Base-by-base conservation (phyloP, 2,329 filamentous ascomycete species). In the Boeremia lycopersici region DNA sequence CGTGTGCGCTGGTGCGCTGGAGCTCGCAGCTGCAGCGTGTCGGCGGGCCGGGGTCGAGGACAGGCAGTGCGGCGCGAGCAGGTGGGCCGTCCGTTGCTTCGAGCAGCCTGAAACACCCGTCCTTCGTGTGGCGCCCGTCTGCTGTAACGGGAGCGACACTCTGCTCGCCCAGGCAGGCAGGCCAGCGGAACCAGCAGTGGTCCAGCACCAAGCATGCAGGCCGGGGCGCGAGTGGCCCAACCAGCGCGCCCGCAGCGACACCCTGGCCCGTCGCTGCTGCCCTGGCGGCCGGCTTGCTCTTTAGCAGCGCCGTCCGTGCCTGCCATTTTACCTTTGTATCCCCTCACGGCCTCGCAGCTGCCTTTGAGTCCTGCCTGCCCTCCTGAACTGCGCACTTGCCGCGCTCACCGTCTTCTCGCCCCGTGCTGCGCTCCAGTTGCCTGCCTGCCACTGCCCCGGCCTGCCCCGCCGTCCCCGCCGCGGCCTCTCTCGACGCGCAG, bases 401-500 rank as follows among this genome's bases (percentile, higher is more conserved):
- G 36, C 49, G 50, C 46, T 48, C 41, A 47, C 9, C 7, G 25
- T 6, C 25, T 50, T 40, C 26, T 39, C 33, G 40, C 33, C 15
- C 33, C 17, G 13, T 23, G 19, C 19, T 23, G 33, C 33, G 6
- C n/a, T 34, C 29, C 29, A 30, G 29, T 12, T 30, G 29, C n/a
- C 19, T 23, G 33, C 33, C n/a, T 15, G 10, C 5, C 31, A 34
- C 31, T 30, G 38, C 31, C 31, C 25, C 31, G 30, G 46, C 46
- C 46, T 48, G 30, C 63, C 53, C 63, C 61, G 47, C 53, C 56
- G 19, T 23, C 61, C 61, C 63, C 50, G 62, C 69, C 69, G 63
- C 53, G 48, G 59, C 64, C 62, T 67, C 64, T 65, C 63, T 68
- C 68, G 66, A 73, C 72, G 63, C 60, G 53, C 65, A 61, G 68